Base-by-base conservation (phyloP, 768 basidiomycete genomes). In the Lactarius deliciosus region DNA sequence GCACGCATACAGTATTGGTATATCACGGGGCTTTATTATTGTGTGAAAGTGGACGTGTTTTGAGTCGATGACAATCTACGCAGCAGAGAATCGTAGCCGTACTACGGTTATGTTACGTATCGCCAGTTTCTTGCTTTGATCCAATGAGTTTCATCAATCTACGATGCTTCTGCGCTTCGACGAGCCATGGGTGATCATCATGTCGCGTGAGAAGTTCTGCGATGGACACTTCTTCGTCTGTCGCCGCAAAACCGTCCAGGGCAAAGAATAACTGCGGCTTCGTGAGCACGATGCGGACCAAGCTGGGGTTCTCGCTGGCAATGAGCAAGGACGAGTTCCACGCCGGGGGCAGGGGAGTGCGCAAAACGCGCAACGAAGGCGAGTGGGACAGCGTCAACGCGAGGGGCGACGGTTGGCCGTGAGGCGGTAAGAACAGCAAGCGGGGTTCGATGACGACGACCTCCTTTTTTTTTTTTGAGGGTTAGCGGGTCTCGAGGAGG, bases 311-410 rank as follows among this genome's bases (percentile, higher is more conserved):
- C 53, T 56, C 66, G 41, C 66, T 67, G 13, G 13, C 41, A 18
- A 43, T 22, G 57, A 63, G 66, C 25, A 67, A 55, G 38, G 62
- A 63, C 9, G 66, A 38, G 18, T 67, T 55, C 66, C 66, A 67
- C 28, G 15, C 30, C 2, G 53, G 57, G 8, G 66, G 66, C 8
- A 67, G 32, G 9, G 40, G 32, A 25, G 62, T 60, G 40, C 57
- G 66, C 20, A 67, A n/a, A 5, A 67, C 3, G 10, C 62, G 61
- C 53, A 67, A 41, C 15, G 50, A 43, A 18, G 66, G 57, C 16
- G 66, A 63, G 25, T 62, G 66, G 66, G 66, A 63, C 32, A 67
- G 41, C 15, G 61, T 61, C 38, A 67, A 18, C 9, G 66, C 61
- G 22, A 67, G 40, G 30, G 57, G 61, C 18, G 61, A 60, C 20